phyloP scores from a whole-genome alignment of 164 flowering plant species.

The Platanus orientalis region DNA sequence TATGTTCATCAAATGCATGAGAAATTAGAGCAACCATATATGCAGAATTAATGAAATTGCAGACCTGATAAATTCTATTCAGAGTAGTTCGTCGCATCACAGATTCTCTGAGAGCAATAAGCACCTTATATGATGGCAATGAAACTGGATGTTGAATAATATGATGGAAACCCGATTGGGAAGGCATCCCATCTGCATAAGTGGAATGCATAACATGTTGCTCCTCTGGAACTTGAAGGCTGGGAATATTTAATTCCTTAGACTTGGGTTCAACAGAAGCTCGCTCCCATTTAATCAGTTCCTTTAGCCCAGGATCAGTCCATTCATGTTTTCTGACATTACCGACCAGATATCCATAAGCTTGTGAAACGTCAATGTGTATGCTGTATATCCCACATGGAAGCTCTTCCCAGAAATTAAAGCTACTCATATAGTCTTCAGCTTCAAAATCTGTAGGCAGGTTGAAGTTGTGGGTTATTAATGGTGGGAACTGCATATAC shows the following conservation, averaged over 20 bases:
- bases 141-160: conserved; percentile 22
- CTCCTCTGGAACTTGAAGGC: not conserved
- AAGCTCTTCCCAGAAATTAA: conserved; percentile 84
- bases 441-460: conserved; percentile 38
- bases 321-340: conserved; percentile 68
- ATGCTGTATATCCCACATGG: conserved; percentile 86
- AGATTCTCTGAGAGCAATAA: conserved; percentile 61
- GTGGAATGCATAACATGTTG: conserved; percentile 15
- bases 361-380: conserved; percentile 22
- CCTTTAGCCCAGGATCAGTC: conserved; percentile 44
- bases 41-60: not conserved
- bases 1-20: not conserved
- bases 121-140: conserved; percentile 45
- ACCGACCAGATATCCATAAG: conserved; percentile 34
- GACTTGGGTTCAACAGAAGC: conserved; percentile 48
- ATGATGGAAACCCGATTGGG: conserved; percentile 18
- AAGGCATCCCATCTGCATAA: conserved; percentile 16
- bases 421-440: conserved; percentile 22
- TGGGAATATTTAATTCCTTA: conserved; percentile 15
- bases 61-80: conserved; percentile 54
- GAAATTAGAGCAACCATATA: not conserved
- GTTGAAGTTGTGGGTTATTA: not conserved
- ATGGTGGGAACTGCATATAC: not conserved
- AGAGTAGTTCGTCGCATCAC: conserved; percentile 49
- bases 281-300: conserved; percentile 82